Evolutionary conservation across 1,284 basidiomycete species (phyloP), one percentile per base, ranked within the genome.

Genomic region (Ceratobasidium sp.): DNA sequence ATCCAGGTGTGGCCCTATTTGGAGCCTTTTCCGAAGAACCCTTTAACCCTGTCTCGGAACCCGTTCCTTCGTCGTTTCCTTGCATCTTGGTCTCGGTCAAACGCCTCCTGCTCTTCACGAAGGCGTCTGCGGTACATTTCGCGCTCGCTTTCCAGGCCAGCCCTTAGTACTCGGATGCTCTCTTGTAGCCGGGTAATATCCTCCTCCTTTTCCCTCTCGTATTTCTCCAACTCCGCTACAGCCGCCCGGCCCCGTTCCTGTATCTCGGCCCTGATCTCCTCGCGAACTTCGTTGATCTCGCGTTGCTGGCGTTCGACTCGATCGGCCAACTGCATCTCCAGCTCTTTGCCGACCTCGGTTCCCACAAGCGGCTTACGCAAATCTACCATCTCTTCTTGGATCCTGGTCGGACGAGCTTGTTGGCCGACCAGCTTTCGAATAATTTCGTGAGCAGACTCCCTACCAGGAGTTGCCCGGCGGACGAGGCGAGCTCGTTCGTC

Each of bases 401-500:
- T 26, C 9, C 64, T 14, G 12, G 52, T 43, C 1, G 64, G 32
- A 10, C 32, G 39, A 16, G 64, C 21, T 16, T n/a, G 34, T 36
- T 67, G 64, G n/a, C 36, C 64, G 3, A 55, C 14, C 30, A 67
- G 34, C 2, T 41, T 32, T 28, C 52, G 64, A n/a, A 67, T 55
- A n/a, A 55, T 41, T 16, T 43, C 21, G 34, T 39, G 32, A 6
- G 64, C 64, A 21, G 64, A 53, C 5, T 67, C 50, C 21, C 34
- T 48, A 8, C 64, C 64, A 39, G 48, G 50, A 16, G 48, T 41
- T 10, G 32, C 48, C 3, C 64, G 75, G 3, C 78, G 77, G 18
- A 74, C 34, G 55, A 78, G 72, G 16, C 58, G 48, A 0, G 77
- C 77, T 10, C 77, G 77, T 10, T 73, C 70, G 23, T 76, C 74